Percentiles rank a stretch among this genome's conserved stretches.
Evolutionary conservation across 2,329 filamentous ascomycete genomes (phyloP).

Genomic region (Paraconiothyrium sp.): DNA sequence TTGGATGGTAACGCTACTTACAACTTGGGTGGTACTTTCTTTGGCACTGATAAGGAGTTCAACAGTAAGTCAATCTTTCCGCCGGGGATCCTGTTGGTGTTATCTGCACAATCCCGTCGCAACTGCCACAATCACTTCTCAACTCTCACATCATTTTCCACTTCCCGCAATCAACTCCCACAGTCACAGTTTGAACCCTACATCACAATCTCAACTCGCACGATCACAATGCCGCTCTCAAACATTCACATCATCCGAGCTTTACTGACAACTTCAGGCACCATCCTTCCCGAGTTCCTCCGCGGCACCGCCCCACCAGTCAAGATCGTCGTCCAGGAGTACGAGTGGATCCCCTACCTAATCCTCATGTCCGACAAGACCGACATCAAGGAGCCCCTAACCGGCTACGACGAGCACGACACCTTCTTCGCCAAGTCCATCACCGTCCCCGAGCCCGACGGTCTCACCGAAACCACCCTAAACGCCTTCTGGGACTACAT

Average conservation of each 20-base stretch:
- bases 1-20: conserved; percentile 48
- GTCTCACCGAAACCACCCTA: conserved; percentile 40
- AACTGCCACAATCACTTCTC: neutral
- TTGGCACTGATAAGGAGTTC: conserved; percentile 50
- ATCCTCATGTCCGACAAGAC: conserved; percentile 51
- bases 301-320: conserved; percentile 44
- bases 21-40: conserved; percentile 53
- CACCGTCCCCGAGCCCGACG: conserved; percentile 50
- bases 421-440: conserved; percentile 54
- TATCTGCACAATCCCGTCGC: neutral
- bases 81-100: neutral
- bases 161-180: no score
- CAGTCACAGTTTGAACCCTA: no score
- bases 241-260: neutral
- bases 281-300: conserved; percentile 51
- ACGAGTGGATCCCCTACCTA: conserved; percentile 53
- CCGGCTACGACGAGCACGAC: conserved; percentile 50
- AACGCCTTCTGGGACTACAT: conserved; percentile 46
- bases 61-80: conserved; percentile 24
- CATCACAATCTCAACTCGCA: neutral
- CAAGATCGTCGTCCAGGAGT: conserved; percentile 32
- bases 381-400: conserved; percentile 39
- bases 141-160: neutral
- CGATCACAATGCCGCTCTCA: neutral
- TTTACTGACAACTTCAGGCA: conserved; percentile 19